Evolutionary conservation across 768 basidiomycete species (phyloP).

Genomic region (Tricholoma furcatifolium): DNA sequence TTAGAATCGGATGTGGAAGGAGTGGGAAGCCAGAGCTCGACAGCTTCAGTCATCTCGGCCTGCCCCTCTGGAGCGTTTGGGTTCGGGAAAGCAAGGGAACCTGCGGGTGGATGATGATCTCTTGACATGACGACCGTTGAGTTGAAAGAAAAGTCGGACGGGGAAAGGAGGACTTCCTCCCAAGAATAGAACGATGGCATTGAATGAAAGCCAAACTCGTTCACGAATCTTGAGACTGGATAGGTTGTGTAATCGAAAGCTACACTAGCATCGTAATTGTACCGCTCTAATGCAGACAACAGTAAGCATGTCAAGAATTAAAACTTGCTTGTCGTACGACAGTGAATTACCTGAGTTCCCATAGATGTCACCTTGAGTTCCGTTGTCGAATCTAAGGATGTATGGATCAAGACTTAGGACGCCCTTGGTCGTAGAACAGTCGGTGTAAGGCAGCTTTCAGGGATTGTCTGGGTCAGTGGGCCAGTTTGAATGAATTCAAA

Average conservation of each 20-base stretch:
- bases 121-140: slow-evolving; percentile 55
- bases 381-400: slow-evolving; percentile 47
- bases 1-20: slow-evolving; percentile 47
- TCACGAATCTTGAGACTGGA: slow-evolving; percentile 51
- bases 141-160: slow-evolving; percentile 56
- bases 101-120: slow-evolving; percentile 56
- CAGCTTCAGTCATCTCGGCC: slow-evolving; percentile 48
- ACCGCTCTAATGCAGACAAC: slow-evolving; percentile 41
- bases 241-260: slow-evolving; percentile 57
- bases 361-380: slow-evolving; percentile 51
- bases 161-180: slow-evolving; percentile 51
- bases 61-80: slow-evolving; percentile 54
- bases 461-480: not conserved
- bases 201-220: slow-evolving; percentile 66
- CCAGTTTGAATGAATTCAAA: not conserved
- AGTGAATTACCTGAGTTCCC: slow-evolving; percentile 43
- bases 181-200: slow-evolving; percentile 64
- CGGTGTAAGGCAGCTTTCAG: slow-evolving; percentile 52
- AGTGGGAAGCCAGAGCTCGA: slow-evolving; percentile 55
- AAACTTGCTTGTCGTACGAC: not conserved
- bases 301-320: not conserved
- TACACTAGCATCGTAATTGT: slow-evolving; percentile 50
- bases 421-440: slow-evolving; percentile 58
- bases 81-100: slow-evolving; percentile 51
- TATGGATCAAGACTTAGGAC: slow-evolving; percentile 59